These are phyloP conservation scores for Peronospora belbahrii DNA, from an alignment of 352 stramenopile species.

Conservation along the genomic window DNA sequence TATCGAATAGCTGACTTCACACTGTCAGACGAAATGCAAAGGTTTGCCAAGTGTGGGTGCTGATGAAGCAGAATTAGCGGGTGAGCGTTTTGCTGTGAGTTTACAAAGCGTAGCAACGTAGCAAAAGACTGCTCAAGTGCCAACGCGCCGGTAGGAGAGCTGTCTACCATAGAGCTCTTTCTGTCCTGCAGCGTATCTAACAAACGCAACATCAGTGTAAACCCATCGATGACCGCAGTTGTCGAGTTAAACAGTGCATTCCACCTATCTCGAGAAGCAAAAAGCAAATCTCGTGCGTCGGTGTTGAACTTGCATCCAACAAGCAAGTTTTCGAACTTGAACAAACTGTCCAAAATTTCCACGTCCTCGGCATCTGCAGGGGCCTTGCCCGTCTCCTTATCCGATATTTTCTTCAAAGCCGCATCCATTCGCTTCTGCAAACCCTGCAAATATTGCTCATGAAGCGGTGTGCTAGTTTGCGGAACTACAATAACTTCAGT, in stretches of 20 bases:
- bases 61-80: constrained; percentile 43
- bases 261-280: constrained; percentile 39
- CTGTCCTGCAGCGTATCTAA: constrained; percentile 39
- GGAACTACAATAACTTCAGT: constrained; percentile 11
- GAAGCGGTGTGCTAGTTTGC: constrained; percentile 21
- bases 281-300: constrained; percentile 26
- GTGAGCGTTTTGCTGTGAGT: constrained; percentile 22
- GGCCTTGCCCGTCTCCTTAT: constrained; percentile 19
- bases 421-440: constrained; percentile 31
- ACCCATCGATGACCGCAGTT: constrained; percentile 39
- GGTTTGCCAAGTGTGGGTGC: constrained; percentile 42
- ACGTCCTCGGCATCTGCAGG: constrained; percentile 33
- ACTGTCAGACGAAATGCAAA: constrained; percentile 33
- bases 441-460: constrained; percentile 37
- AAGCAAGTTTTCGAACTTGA: constrained; percentile 43
- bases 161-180: constrained; percentile 22
- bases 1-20: constrained; percentile 42
- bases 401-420: constrained; percentile 26
- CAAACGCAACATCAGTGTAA: constrained; percentile 45
- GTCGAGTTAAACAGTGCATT: constrained; percentile 31
- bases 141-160: constrained; percentile 19
- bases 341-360: constrained; percentile 35
- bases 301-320: constrained; percentile 36
- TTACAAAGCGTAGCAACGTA: constrained; percentile 30
- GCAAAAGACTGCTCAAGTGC: constrained; percentile 38